phyloP scores from a whole-genome alignment of 306 rosid genomes.

The Begonia loranthoides region DNA sequence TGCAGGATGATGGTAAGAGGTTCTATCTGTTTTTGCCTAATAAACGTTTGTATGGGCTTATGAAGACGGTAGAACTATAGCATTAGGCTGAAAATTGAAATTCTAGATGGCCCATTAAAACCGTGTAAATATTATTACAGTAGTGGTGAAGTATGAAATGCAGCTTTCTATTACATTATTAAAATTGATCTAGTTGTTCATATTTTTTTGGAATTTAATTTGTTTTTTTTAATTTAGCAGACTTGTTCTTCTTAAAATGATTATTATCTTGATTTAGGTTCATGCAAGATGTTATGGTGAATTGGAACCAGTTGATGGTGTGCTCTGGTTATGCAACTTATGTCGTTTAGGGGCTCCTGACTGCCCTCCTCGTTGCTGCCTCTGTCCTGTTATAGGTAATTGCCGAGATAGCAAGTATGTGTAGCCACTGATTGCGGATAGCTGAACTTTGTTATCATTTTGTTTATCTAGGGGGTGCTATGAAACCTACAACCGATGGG shows the following conservation, averaged over 20 bases:
- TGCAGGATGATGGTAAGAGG: constrained; percentile 96
- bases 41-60: background rate
- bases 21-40: constrained; percentile 1
- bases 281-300: constrained; percentile 98
- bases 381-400: constrained; percentile 92
- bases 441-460: constrained; percentile 19
- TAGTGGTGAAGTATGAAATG: too few relatives aligned
- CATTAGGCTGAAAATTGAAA: too few relatives aligned
- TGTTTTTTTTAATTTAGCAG: too few relatives aligned
- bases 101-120: too few relatives aligned
- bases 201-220: too few relatives aligned
- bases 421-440: background rate
- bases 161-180: too few relatives aligned
- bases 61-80: too few relatives aligned
- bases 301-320: constrained; percentile 81
- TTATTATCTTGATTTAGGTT: constrained; percentile 33
- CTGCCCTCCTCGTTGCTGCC: constrained; percentile 73
- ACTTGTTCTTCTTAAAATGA: background rate
- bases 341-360: constrained; percentile 80
- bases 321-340: constrained; percentile 87
- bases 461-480: constrained; percentile 71
- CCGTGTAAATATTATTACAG: too few relatives aligned
- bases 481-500: constrained; percentile 98
- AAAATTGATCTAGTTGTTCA: too few relatives aligned
- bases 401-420: background rate